These are phyloP conservation scores for Wickerhamomyces chaumierensis DNA, from an alignment of 805 yeast genomes.

Conservation along the genomic window DNA sequence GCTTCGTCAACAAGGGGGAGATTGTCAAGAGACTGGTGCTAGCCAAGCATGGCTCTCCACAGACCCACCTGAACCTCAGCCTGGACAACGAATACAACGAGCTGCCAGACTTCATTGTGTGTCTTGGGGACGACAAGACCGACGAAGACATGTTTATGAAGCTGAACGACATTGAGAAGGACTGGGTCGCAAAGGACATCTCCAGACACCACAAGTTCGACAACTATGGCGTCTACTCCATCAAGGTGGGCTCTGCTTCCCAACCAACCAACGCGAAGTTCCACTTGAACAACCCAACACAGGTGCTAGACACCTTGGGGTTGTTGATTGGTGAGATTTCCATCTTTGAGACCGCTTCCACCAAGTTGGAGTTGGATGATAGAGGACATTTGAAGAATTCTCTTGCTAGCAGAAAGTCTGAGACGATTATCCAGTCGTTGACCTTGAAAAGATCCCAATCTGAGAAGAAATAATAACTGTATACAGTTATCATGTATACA, in stretches of 20 bases:
- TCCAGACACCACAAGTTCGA: conserved; percentile 23
- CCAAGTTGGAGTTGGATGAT: conserved; percentile 64
- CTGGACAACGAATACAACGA: conserved; percentile 27
- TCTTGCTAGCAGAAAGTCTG: conserved; percentile 27
- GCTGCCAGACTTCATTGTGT: conserved; percentile 74
- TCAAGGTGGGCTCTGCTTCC: conserved; percentile 87
- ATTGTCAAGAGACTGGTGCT: conserved; percentile 73
- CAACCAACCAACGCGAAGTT: conserved; percentile 79
- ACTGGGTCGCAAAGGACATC: conserved; percentile 30
- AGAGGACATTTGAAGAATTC: conserved; percentile 54
- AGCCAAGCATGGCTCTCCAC: conserved; percentile 48
- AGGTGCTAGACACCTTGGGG: conserved; percentile 78
- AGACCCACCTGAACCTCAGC: conserved; percentile 20
- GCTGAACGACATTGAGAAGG: conserved; percentile 47
- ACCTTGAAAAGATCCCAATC: not conserved
- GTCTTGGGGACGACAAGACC: conserved; percentile 92
- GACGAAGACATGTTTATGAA: conserved; percentile 96
- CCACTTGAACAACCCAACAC: conserved; percentile 73
- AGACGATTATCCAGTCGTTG: conserved; percentile 14
- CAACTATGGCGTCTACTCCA: conserved; percentile 63
- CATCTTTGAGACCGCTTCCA: conserved; percentile 57
- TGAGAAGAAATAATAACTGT: not conserved
- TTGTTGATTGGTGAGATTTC: conserved; percentile 71
- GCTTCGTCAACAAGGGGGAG: conserved; percentile 92
- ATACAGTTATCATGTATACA: no score